Evolutionary conservation across 371 early-diverging fungal species (phyloP).

Genomic region (Mucor mucedo): DNA sequence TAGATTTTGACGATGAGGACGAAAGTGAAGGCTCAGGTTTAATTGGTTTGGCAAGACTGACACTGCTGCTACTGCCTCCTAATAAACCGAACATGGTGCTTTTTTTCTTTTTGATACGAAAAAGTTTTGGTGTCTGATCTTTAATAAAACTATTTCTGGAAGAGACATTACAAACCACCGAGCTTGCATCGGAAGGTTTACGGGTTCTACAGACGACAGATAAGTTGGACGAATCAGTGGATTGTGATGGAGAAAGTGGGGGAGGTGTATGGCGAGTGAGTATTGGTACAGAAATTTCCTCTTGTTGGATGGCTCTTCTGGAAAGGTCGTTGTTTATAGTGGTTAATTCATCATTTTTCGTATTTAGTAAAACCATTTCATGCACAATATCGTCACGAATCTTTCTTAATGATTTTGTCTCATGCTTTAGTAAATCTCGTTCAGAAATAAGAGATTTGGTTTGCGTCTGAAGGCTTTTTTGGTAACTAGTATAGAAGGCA

Average conservation of each 20-base stretch:
- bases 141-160: slow-evolving; percentile 23
- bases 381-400: slow-evolving; percentile 49
- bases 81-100: slow-evolving; percentile 30
- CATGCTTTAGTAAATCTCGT: slow-evolving; percentile 28
- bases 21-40: slow-evolving; percentile 17
- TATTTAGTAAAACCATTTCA: slow-evolving; percentile 59
- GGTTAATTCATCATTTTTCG: slow-evolving; percentile 59
- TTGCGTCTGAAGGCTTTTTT: slow-evolving; percentile 28
- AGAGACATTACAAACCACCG: slow-evolving; percentile 24
- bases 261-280: not conserved
- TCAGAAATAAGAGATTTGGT: slow-evolving; percentile 30
- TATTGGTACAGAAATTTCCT: slow-evolving; percentile 7
- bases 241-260: slow-evolving; percentile 22
- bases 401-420: slow-evolving; percentile 24
- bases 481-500: slow-evolving; percentile 14
- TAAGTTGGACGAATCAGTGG: slow-evolving; percentile 5
- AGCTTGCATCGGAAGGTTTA: slow-evolving; percentile 26
- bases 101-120: slow-evolving; percentile 33
- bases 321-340: slow-evolving; percentile 63
- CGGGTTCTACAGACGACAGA: slow-evolving; percentile 12
- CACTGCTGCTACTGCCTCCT: not conserved
- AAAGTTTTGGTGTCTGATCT: slow-evolving; percentile 20
- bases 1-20: slow-evolving; percentile 10
- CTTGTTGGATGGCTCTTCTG: slow-evolving; percentile 44
- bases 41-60: not conserved